Base-by-base conservation (phyloP, 2,329 filamentous ascomycete genomes). In the Colletotrichum tamarilloi region DNA sequence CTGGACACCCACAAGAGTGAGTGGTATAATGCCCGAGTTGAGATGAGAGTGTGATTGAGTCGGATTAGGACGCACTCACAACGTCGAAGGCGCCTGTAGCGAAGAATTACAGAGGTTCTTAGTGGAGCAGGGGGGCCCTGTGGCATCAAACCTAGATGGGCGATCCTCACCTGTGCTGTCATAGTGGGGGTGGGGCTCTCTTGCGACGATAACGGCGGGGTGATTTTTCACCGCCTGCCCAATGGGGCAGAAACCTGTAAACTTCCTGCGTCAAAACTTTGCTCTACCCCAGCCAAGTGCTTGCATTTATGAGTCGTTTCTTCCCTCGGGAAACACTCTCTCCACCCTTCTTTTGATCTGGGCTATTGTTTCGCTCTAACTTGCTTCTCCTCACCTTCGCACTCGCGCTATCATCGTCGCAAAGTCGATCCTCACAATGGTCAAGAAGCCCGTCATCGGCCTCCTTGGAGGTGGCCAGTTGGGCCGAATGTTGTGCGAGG, bases 401-500 rank as follows among this genome's bases (percentile, higher is more conserved):
- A 70, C 30, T 60, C 53, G 52, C 55, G 59, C 42, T 14, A 69
- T 46, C 49, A 22, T 38, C 57, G 5, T 14, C 38, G n/a, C 24
- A 24, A 30, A 56, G 24, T 42, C 59, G 59, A 58, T 30, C 38
- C 53, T 62, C 60, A 78, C 52, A 66, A 81, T 81, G 80, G 75
- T 75, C 42, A 79, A 77, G 65, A 76, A 79, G 49, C 83, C 85
- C n/a, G 82, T 86, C 55, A 85, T 90, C 68, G 88, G 88, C 68
- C 82, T 90, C 66, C 81, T 90, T 1, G 88, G 88, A 74, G 88
- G 88, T 64, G 94, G 94, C 78, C 94, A 95, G 85, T 89, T 99
- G 53, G 97, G 96, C 74, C 94, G 94, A 76, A 98, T 98, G 97
- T 90, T 98, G 24, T 93, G 94, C 76, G 95, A 98, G 85, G 92